Evolutionary conservation across 2,329 filamentous ascomycete genomes (phyloP).

Genomic region (Aureobasidium leucospermi): DNA sequence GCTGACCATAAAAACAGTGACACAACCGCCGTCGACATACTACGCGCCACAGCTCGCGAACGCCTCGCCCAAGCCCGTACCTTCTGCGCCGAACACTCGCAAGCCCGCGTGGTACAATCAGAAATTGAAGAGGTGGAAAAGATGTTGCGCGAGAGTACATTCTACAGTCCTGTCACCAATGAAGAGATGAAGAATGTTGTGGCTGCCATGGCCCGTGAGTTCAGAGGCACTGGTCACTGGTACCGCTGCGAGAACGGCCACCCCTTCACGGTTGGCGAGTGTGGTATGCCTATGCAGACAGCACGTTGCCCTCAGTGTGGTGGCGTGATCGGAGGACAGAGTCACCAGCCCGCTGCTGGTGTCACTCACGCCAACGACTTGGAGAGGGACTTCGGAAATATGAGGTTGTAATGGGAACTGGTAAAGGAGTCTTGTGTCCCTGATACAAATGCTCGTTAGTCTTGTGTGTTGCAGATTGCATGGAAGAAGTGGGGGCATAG

Average conservation of each 20-base stretch:
- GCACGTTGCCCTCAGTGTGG: conserved; percentile 58
- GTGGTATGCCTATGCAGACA: conserved; percentile 53
- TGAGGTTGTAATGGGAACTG: neutral
- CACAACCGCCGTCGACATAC: neutral
- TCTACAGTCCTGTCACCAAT: conserved; percentile 37
- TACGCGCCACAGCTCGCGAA: conserved; percentile 19
- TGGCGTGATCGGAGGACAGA: conserved; percentile 47
- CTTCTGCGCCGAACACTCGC: conserved; percentile 21
- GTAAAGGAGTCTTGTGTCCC: no score
- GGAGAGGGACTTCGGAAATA: neutral
- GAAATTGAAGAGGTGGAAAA: conserved; percentile 42
- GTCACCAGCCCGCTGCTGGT: conserved; percentile 1
- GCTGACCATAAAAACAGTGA: neutral
- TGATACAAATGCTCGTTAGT: no score
- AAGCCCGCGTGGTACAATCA: conserved; percentile 29
- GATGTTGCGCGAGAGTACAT: conserved; percentile 41
- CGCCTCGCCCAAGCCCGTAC: conserved; percentile 23
- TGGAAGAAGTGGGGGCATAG: no score
- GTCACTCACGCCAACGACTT: neutral
- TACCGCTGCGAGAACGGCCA: conserved; percentile 53
- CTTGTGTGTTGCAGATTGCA: no score
- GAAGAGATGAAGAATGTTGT: conserved; percentile 47
- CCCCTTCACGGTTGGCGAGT: conserved; percentile 33
- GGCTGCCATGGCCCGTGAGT: conserved; percentile 40
- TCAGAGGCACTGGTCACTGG: conserved; percentile 49